Evolutionary conservation across 73 alveolate species (phyloP), one percentile per base, ranked within the genome.

Genomic region (Paramecium sonneborni): DNA sequence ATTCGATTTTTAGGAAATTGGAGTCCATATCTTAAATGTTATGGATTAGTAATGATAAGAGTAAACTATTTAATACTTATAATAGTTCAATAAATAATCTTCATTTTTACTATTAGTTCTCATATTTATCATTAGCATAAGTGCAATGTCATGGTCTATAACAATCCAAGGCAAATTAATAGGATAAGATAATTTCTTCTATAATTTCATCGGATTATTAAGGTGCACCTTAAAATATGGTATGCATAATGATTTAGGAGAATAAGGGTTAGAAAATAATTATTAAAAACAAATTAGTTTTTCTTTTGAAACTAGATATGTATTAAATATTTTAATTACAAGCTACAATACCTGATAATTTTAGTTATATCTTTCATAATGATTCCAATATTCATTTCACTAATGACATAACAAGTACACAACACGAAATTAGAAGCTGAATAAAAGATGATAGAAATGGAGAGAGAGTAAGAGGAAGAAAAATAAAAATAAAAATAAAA

Each of bases 31-130:
- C 43, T 79, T 3, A 79, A 39, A 79, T 79, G 90, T 23, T 79
- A 79, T 79, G 90, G 90, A 43, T 39, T 79, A 79, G 90, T 79
- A 15, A 79, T 79, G 74, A 46, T 79, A 30, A 38, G 90, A 74
- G 87, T 74, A 74, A 34, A 30, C 84, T 26, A 39, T 37, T 74
- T 34, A 15, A 34, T 30, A 21, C 11, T 37, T 18, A 34, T 74
- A 74, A 15, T 74, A 74, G 90, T 79, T 79, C 55, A 79, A 39
- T 79, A 39, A 44, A 79, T 79, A 79, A 79, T 79, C 90, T 8
- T 79, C 62, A 20, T 79, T 79, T 79, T 24, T 79, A 30, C 21
- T 79, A 24, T 34, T 79, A 12, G 90, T 79, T 21, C 74, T 79
- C 14, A 34, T 79, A 44, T 79, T 24, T 46, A 79, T 79, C 14